phyloP scores from a whole-genome alignment of 257 asterid genomes.

The Pogostemon cablin region DNA sequence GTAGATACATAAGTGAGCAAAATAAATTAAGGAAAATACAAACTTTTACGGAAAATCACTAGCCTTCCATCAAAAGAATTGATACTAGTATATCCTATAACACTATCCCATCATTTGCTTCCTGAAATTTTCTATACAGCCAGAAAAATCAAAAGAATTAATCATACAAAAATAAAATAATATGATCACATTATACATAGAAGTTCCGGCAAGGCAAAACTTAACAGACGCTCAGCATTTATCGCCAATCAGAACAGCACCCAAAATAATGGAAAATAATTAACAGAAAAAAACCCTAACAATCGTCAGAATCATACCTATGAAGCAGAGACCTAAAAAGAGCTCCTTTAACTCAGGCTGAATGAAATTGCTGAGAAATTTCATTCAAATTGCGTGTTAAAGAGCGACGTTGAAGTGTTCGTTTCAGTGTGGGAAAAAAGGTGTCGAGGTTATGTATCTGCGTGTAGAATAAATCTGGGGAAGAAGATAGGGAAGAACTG shows the following conservation, averaged over 20 bases:
- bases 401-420: no score
- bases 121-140: neutral
- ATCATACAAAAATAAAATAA: neutral
- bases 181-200: neutral
- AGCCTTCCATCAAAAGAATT: neutral
- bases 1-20: neutral
- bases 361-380: no score
- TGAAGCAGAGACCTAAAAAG: no score
- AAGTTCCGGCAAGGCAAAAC: neutral
- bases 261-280: neutral
- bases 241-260: neutral
- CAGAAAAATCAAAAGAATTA: neutral
- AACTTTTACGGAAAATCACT: neutral
- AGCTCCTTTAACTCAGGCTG: no score
- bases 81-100: neutral
- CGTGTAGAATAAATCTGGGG: no score
- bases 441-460: no score
- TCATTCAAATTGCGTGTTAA: no score
- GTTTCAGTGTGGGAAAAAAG: no score
- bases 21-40: neutral
- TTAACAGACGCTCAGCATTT: neutral
- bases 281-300: no score
- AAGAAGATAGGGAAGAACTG: no score
- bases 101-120: neutral
- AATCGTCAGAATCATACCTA: no score